These are phyloP conservation scores for Plectosphaerella plurivora DNA, from an alignment of 2,329 filamentous ascomycete genomes.

Conservation along the genomic window DNA sequence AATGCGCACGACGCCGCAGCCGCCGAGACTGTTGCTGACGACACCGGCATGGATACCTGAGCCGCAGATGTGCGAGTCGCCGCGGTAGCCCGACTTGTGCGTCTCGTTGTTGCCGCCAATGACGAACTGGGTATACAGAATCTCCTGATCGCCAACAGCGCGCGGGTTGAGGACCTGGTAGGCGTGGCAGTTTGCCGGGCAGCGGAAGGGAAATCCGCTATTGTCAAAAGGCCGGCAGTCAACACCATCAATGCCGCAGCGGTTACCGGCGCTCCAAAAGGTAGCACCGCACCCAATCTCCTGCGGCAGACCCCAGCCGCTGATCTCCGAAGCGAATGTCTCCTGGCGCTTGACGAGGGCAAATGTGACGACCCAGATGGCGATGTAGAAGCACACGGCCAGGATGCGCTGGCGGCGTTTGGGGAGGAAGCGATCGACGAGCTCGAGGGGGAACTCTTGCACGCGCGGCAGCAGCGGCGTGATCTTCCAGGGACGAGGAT, in stretches of 20 bases:
- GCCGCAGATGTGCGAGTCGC: constrained; percentile 83
- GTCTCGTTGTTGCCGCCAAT: constrained; percentile 55
- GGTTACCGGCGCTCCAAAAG: constrained; percentile 68
- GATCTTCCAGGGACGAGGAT: constrained; percentile 47
- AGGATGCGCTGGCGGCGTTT: constrained; percentile 53
- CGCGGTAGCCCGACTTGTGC: constrained; percentile 58
- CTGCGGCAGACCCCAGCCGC: constrained; percentile 61
- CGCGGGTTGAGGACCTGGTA: constrained; percentile 65
- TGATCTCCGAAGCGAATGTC: constrained; percentile 54
- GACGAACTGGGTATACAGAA: constrained; percentile 61
- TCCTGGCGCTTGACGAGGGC: constrained; percentile 63
- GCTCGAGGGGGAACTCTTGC: constrained; percentile 61
- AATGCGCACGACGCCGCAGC: constrained; percentile 76
- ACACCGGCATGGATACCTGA: constrained; percentile 81
- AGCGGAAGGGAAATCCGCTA: constrained; percentile 67
- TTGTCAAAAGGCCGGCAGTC: constrained; percentile 72
- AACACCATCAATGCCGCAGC: constrained; percentile 70
- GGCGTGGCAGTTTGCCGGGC: constrained; percentile 66
- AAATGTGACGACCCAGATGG: constrained; percentile 67
- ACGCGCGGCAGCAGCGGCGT: constrained; percentile 58
- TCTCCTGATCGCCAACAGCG: constrained; percentile 66
- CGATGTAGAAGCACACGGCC: constrained; percentile 56
- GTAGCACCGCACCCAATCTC: constrained; percentile 63
- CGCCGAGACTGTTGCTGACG: constrained; percentile 65
- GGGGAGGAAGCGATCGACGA: constrained; percentile 61